Percentiles rank a stretch among this genome's conserved stretches.
These are phyloP conservation scores for Russula vinacea DNA, from an alignment of 768 basidiomycete genomes.

Conservation along the genomic window DNA sequence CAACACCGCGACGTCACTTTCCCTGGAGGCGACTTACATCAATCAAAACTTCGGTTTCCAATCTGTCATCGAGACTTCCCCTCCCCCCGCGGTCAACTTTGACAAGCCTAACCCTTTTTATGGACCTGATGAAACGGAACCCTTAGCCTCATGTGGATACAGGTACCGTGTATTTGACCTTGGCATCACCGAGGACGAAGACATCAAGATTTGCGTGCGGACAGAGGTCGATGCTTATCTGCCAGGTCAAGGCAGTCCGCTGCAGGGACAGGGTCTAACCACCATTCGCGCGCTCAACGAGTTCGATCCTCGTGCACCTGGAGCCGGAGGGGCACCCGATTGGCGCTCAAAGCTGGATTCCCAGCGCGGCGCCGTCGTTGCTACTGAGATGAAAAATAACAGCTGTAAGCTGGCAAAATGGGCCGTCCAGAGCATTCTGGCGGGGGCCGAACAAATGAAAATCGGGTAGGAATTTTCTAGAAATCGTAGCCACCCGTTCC, in stretches of 20 bases:
- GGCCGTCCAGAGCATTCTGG: slow-evolving; percentile 92
- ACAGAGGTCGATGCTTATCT: slow-evolving; percentile 94
- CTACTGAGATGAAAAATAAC: slow-evolving; percentile 99
- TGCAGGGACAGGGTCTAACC: slow-evolving; percentile 71
- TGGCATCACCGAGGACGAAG: slow-evolving; percentile 85
- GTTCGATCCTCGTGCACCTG: slow-evolving; percentile 87
- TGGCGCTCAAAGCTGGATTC: slow-evolving; percentile 97
- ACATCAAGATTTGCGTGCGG: slow-evolving; percentile 84
- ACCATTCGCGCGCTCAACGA: slow-evolving; percentile 96
- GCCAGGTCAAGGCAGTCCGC: slow-evolving; percentile 57
- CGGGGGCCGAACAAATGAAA: slow-evolving; percentile 95
- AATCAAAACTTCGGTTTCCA: slow-evolving; percentile 99
- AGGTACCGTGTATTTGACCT: slow-evolving; percentile 95
- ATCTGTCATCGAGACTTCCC: slow-evolving; percentile 71
- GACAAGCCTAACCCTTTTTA: slow-evolving; percentile 95
- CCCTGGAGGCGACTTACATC: slow-evolving; percentile 97
- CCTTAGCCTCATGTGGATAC: slow-evolving; percentile 93
- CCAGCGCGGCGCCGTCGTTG: slow-evolving; percentile 95
- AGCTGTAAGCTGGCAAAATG: slow-evolving; percentile 96
- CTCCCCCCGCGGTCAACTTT: slow-evolving; percentile 66
- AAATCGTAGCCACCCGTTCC: slow-evolving; percentile 1
- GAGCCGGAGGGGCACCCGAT: slow-evolving; percentile 94
- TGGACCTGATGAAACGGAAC: slow-evolving; percentile 87
- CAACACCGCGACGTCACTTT: slow-evolving; percentile 90
- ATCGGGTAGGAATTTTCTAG: slow-evolving; percentile 65